Evolutionary conservation across 345 rosid genomes (phyloP).

Genomic region (Noccaea bulbosa): DNA sequence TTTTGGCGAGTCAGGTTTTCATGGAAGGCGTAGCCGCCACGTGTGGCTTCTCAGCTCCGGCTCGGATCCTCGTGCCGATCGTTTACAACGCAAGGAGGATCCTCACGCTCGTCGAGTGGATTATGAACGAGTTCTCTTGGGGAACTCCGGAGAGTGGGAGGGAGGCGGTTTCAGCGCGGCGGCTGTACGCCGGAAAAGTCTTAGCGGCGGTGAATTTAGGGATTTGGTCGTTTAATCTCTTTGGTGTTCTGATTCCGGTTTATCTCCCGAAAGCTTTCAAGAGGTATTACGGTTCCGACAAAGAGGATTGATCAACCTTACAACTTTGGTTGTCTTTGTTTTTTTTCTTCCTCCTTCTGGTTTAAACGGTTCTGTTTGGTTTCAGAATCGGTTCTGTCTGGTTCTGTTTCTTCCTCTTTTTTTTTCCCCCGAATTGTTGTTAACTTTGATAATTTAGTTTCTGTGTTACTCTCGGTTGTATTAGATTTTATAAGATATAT

Average conservation of each 20-base stretch:
- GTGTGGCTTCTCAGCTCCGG: constrained; percentile 64
- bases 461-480: background rate
- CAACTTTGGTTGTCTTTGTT: background rate
- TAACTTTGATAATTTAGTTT: too few relatives aligned
- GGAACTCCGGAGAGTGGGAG: constrained; percentile 27
- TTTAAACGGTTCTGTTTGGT: background rate
- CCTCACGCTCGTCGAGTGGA: constrained; percentile 69
- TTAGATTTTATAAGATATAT: background rate
- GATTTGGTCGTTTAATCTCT: constrained; percentile 86
- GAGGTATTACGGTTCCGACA: constrained; percentile 56
- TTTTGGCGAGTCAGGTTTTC: constrained; percentile 74
- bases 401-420: background rate
- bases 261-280: constrained; percentile 79
- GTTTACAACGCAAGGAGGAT: constrained; percentile 76
- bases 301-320: constrained; percentile 29
- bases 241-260: constrained; percentile 83
- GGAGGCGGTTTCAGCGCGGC: constrained; percentile 46
- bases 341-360: background rate
- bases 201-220: constrained; percentile 74
- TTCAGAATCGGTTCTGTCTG: background rate
- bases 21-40: constrained; percentile 84
- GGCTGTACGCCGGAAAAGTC: constrained; percentile 59
- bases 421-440: too few relatives aligned
- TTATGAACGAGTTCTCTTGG: constrained; percentile 53
- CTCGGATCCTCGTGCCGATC: constrained; percentile 76